Evolutionary conservation across 1,139 yeast genomes (phyloP), one percentile per base, ranked within the genome.

Genomic region (Yamadazyma pseudoaaseri): DNA sequence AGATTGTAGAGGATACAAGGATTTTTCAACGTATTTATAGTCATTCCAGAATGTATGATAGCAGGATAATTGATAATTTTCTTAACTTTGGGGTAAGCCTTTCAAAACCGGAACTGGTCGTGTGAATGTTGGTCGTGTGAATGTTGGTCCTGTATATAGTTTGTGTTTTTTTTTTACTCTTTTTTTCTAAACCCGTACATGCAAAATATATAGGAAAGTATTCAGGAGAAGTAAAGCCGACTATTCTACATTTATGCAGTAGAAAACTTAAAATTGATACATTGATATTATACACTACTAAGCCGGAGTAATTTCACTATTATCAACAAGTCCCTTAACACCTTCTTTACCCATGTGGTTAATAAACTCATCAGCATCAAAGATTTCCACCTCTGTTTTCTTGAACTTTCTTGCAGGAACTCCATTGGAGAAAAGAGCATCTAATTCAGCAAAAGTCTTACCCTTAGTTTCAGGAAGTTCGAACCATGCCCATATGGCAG

Each of bases 381-480:
- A 62, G 5, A 58, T 59, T 14, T 55, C 54, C 29, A 57, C 64
- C 28, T 57, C 59, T 13, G 65, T 54, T 12, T 30, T 14, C 38
- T 53, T 58, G 54, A 63, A 63, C 37, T 57, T 51, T 54, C 81
- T 68, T 1, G 81, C 76, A 12, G 64, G 51, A 21, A 73, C 62
- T 6, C 52, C 47, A 28, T 59, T 51, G 18, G 57, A 61, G 52
- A 78, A 78, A 56, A 78, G 61, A 25, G 58, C 48, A 55, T 79
- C 85, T 48, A 79, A 55, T 50, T 79, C 85, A 34, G 78, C 83
- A 49, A 61, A 76, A 3, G 82, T 76, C 52, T 80, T 69, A 33
- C 65, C 70, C 49, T 62, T 65, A 11, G 82, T 71, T 49, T 79
- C 85, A 5, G 86, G 86, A 32, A 79, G 59, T 33, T 76, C 69